Conservation (phyloP, 2,329 filamentous ascomycete species). For the Cladosporium sp. region DNA sequence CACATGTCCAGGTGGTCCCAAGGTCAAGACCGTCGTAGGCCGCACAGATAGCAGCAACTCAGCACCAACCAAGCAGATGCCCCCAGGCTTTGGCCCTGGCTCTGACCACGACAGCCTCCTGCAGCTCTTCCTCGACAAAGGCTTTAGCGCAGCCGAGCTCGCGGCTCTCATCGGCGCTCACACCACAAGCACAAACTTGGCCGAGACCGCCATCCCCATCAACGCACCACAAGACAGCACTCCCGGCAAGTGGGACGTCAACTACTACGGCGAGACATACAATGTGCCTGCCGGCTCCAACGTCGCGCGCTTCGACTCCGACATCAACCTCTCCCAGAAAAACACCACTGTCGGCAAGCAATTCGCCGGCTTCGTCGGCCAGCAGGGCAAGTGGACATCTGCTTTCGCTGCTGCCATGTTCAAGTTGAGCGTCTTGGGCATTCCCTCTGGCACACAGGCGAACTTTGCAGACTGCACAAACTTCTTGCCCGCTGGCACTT, state of each 20-base stretch:
- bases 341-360: conserved; percentile 26
- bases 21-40: conserved; percentile 39
- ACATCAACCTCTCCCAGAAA: conserved; percentile 29
- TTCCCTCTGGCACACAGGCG: conserved; percentile 13
- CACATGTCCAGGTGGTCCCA: conserved; percentile 17
- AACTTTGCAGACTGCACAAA: conserved; percentile 21
- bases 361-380: conserved; percentile 15
- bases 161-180: conserved; percentile 55
- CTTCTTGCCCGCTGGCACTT: conserved; percentile 18
- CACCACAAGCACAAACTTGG: conserved; percentile 44
- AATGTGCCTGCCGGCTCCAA: conserved; percentile 21
- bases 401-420: conserved; percentile 19
- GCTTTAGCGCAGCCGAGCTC: conserved; percentile 47
- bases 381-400: conserved; percentile 14
- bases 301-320: conserved; percentile 30
- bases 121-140: conserved; percentile 47
- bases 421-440: conserved; percentile 22
- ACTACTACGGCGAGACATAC: conserved; percentile 42
- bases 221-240: conserved; percentile 44
- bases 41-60: conserved; percentile 41
- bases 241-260: conserved; percentile 48
- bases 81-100: conserved; percentile 39
- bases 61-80: conserved; percentile 44
- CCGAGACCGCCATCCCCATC: conserved; percentile 20
- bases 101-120: conserved; percentile 38